Conservation (phyloP, 306 rosid species). For the Argentina anserina region DNA sequence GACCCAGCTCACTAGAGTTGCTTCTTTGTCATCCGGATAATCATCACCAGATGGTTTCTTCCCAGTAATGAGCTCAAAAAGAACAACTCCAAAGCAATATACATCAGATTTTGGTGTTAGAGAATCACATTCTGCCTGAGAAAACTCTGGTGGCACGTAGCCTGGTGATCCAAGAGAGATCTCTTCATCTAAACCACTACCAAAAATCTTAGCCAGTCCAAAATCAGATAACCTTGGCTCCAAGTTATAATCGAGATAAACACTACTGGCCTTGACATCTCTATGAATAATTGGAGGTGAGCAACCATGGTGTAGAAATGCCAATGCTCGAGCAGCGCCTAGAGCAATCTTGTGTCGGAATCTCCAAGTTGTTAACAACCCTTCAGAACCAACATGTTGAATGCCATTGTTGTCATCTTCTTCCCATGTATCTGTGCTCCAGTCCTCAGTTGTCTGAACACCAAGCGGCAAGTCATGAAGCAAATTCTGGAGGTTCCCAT, state of each 20-base stretch:
- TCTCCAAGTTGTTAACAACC: constrained; percentile 72
- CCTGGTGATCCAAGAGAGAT: constrained; percentile 70
- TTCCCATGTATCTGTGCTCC: constrained; percentile 98
- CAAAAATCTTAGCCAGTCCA: constrained; percentile 86
- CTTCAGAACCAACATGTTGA: constrained; percentile 77
- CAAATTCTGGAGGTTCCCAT: constrained; percentile 91
- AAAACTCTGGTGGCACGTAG: constrained; percentile 83
- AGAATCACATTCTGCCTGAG: constrained; percentile 49
- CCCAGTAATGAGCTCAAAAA: constrained; percentile 81
- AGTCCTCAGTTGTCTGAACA: constrained; percentile 78
- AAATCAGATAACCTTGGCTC: constrained; percentile 96
- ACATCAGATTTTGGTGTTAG: constrained; percentile 91
- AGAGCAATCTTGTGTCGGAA: constrained; percentile 91
- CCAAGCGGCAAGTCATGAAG: constrained; percentile 95
- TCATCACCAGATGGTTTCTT: constrained; percentile 87
- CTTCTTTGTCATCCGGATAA: constrained; percentile 72
- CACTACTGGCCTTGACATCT: constrained; percentile 91
- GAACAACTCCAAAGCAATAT: constrained; percentile 85
- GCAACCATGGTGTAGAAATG: constrained; percentile 97
- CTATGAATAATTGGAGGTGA: constrained; percentile 93
- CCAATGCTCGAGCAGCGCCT: constrained; percentile 91
- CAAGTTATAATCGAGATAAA: constrained; percentile 77
- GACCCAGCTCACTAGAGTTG: constrained; percentile 80
- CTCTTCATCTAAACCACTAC: constrained; percentile 79
- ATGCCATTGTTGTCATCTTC: constrained; percentile 60